Evolutionary conservation across 306 rosid genomes (phyloP), one percentile per base, ranked within the genome.

Genomic region (Glycyrrhiza uralensis): DNA sequence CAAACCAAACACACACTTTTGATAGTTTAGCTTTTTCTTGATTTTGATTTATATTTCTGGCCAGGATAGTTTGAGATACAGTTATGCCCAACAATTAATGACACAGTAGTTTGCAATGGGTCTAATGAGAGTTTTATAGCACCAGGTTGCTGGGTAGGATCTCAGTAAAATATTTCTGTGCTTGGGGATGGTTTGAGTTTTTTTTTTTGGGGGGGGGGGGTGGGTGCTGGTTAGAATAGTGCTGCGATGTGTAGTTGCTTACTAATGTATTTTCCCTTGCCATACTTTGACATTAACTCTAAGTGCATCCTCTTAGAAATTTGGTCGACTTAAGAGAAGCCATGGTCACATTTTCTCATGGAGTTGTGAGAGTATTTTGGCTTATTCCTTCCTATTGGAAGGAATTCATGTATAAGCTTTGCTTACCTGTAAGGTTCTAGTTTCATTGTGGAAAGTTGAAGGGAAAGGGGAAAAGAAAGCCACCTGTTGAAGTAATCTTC

Each of bases 361-460:
- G 9, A 26, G 59, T 32, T 51, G 18, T 45, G 42, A 74, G 55
- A 62, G 19, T 15, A 28, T 64, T 51, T 77, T 33, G 65, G 66
- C 58, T 18, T 42, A 33, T 50, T 69, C 19, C 50, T 78, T 64
- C 38, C 2, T 14, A 41, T 9, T 42, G 32, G 69, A 70, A 46
- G 15, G 47, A 79, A 33, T 70, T 63, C 20, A 6, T 46, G 36
- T 19, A 11, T 20, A 26, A 50, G 45, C 49, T 29, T 68, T 63
- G 49, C 55, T 54, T 63, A 17, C 39, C 6, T 74, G 15, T 39
- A 30, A 74, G 15, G 57, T 41, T 63, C 45, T 44, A 13, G 60
- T 64, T 57, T 47, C 64, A 32, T 64, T 41, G 22, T 78, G 28
- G 62, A 75, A 78, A 69, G 63, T 35, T 47, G 55, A 9, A 20